These are phyloP conservation scores for Carallia pectinifolia DNA, from an alignment of 345 rosid species.

Conservation along the genomic window DNA sequence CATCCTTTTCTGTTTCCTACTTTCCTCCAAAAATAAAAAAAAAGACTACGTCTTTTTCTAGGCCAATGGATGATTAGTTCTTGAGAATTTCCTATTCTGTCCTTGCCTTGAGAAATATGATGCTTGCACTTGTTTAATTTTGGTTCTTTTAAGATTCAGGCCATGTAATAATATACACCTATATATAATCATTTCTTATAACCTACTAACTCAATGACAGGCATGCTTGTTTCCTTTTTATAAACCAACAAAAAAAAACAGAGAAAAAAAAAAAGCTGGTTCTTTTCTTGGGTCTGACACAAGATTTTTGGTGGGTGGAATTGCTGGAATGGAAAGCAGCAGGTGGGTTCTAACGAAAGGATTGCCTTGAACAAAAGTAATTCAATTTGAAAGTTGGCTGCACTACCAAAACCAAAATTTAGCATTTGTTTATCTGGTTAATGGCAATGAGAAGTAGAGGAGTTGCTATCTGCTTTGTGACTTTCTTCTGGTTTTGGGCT, in stretches of 20 bases:
- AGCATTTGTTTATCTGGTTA: constrained; percentile 28
- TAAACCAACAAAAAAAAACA: constrained; percentile 27
- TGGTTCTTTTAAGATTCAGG: constrained; percentile 37
- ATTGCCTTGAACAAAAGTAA: constrained; percentile 29
- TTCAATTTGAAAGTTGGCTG: constrained; percentile 28
- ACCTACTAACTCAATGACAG: constrained; percentile 39
- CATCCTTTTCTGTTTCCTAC: not conserved
- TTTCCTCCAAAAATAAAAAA: no score
- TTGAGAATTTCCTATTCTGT: constrained; percentile 31
- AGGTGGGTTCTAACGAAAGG: constrained; percentile 36
- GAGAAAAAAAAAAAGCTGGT: constrained; percentile 17
- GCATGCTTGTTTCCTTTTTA: constrained; percentile 58
- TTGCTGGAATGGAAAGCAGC: constrained; percentile 45
- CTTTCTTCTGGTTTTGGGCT: constrained; percentile 43
- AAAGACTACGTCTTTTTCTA: not conserved
- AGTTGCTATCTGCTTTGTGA: constrained; percentile 28
- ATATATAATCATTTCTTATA: constrained; percentile 30
- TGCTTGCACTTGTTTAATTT: constrained; percentile 22
- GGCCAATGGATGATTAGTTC: constrained; percentile 23
- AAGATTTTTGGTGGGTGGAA: constrained; percentile 49
- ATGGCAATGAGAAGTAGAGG: constrained; percentile 35
- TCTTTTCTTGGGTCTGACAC: constrained; percentile 47
- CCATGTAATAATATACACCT: constrained; percentile 3
- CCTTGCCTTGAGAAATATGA: constrained; percentile 26
- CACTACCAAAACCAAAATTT: constrained; percentile 12